phyloP scores from a whole-genome alignment of 306 rosid genomes.

The Cucurbita ficifolia region DNA sequence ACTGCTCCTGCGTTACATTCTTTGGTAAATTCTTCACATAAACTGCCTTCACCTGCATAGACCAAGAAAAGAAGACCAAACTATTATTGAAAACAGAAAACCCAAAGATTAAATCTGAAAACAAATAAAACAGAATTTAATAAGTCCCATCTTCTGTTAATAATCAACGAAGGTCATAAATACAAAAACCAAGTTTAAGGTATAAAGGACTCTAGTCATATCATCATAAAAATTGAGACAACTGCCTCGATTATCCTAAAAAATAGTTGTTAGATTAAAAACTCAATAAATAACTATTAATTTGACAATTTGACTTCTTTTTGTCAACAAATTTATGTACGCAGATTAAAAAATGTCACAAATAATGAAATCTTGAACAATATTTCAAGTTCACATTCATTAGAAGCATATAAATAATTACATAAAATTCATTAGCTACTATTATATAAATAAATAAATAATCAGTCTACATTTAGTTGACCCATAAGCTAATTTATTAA shows the following conservation, averaged over 20 bases:
- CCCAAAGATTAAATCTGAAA: background rate
- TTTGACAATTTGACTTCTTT: background rate
- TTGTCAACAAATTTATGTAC: background rate
- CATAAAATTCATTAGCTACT: background rate
- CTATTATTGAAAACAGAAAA: background rate
- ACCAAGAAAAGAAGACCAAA: background rate
- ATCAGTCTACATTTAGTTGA: background rate
- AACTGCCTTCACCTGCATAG: conserved; percentile 75
- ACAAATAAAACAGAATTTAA: background rate
- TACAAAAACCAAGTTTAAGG: conserved; percentile 5
- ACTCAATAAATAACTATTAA: background rate
- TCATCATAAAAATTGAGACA: background rate
- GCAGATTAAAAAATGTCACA: background rate
- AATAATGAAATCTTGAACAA: background rate
- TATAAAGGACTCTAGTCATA: background rate
- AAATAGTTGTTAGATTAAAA: background rate
- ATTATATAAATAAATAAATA: background rate
- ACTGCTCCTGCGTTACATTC: conserved; percentile 80
- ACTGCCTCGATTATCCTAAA: background rate
- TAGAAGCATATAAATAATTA: background rate
- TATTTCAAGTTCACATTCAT: background rate
- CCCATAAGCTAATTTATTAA: background rate
- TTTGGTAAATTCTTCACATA: conserved; percentile 82
- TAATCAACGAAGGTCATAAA: background rate
- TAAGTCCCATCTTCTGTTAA: background rate